phyloP scores from a whole-genome alignment of 1,139 yeast genomes.

The Hemisphaericaspora xylanilytica region DNA sequence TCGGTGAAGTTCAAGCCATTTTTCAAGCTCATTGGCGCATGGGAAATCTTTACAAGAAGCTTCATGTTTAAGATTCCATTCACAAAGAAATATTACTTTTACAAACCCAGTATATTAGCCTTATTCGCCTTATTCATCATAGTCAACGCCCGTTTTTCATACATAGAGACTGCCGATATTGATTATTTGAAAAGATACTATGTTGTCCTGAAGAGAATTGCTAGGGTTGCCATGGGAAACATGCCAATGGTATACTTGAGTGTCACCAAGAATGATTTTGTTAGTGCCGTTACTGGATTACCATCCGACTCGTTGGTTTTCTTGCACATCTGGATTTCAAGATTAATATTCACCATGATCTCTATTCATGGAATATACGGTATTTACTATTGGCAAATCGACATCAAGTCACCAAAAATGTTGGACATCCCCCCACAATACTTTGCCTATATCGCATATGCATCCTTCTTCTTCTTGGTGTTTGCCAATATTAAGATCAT shows the following conservation, averaged over 20 bases:
- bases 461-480: slow-evolving; percentile 34
- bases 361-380: slow-evolving; percentile 30
- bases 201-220: slow-evolving; percentile 43
- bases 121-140: slow-evolving; percentile 26
- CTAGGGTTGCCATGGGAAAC: slow-evolving; percentile 43
- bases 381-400: slow-evolving; percentile 40
- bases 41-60: slow-evolving; percentile 31
- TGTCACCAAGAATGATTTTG: slow-evolving; percentile 39
- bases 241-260: slow-evolving; percentile 38
- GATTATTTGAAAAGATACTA: slow-evolving; percentile 39
- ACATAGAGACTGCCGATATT: slow-evolving; percentile 34
- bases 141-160: slow-evolving; percentile 27
- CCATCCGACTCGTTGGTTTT: slow-evolving; percentile 38
- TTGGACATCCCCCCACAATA: slow-evolving; percentile 48
- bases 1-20: slow-evolving; percentile 15
- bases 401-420: slow-evolving; percentile 36
- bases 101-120: slow-evolving; percentile 43
- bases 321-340: slow-evolving; percentile 46
- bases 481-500: slow-evolving; percentile 38
- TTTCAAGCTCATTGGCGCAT: slow-evolving; percentile 26
- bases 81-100: slow-evolving; percentile 19
- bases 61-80: slow-evolving; percentile 22
- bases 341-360: slow-evolving; percentile 38
- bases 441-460: slow-evolving; percentile 49
- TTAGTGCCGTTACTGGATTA: slow-evolving; percentile 42